These are phyloP conservation scores for Clarireedia homoeocarpa DNA, from an alignment of 2,329 filamentous ascomycete genomes.

Conservation along the genomic window DNA sequence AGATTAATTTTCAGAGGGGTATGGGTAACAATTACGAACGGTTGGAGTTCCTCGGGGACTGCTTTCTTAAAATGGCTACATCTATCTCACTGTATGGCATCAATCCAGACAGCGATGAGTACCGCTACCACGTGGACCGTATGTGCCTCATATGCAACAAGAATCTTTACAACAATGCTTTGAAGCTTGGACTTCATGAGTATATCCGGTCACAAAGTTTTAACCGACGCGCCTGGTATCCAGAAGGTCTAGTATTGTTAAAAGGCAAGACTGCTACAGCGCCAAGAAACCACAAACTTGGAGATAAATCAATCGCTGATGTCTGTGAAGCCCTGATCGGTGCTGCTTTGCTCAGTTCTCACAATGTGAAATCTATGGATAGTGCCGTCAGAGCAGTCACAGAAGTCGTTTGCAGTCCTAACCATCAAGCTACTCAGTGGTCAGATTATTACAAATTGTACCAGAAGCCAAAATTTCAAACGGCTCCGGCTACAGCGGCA, in stretches of 20 bases:
- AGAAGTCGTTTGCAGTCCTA: slow-evolving; percentile 57
- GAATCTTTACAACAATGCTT: slow-evolving; percentile 74
- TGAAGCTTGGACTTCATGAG: slow-evolving; percentile 57
- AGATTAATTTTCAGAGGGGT: slow-evolving; percentile 68
- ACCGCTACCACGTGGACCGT: slow-evolving; percentile 78
- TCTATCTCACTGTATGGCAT: slow-evolving; percentile 78
- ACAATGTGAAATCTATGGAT: slow-evolving; percentile 39
- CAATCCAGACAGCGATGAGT: slow-evolving; percentile 73
- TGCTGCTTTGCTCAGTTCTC: slow-evolving; percentile 56
- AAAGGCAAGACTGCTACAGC: slow-evolving; percentile 59
- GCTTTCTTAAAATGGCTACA: slow-evolving; percentile 91
- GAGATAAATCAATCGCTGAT: slow-evolving; percentile 87
- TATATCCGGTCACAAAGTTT: slow-evolving; percentile 81
- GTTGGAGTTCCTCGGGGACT: slow-evolving; percentile 87
- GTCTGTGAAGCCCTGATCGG: slow-evolving; percentile 93
- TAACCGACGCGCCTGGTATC: slow-evolving; percentile 76
- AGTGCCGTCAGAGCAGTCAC: slow-evolving; percentile 57
- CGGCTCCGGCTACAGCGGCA: slow-evolving; percentile 49
- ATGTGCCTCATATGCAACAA: slow-evolving; percentile 90
- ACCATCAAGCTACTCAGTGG: slow-evolving; percentile 64
- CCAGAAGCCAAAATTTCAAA: slow-evolving; percentile 63
- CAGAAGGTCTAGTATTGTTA: slow-evolving; percentile 64
- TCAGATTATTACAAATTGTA: slow-evolving; percentile 67
- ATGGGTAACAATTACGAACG: slow-evolving; percentile 96
- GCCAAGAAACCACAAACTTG: slow-evolving; percentile 56